Conservation (phyloP, 2,329 filamentous ascomycete species). For the Fusarium compactum region DNA sequence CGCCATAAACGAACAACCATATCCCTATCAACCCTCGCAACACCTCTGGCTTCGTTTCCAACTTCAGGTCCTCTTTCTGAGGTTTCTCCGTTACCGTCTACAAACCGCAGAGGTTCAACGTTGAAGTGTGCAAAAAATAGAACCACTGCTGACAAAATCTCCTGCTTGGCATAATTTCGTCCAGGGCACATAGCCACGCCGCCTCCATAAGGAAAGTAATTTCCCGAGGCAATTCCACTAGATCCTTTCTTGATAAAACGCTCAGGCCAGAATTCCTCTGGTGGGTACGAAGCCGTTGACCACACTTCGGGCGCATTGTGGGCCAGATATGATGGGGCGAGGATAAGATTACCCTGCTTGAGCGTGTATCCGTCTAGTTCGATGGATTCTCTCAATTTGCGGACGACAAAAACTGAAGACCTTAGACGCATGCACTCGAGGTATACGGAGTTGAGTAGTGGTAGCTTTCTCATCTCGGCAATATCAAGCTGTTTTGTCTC, state of each 20-base stretch:
- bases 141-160: constrained; percentile 41
- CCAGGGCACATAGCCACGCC: constrained; percentile 46
- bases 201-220: constrained; percentile 46
- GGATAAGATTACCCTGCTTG: constrained; percentile 39
- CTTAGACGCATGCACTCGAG: constrained; percentile 40
- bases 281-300: constrained; percentile 22
- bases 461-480: constrained; percentile 28
- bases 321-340: constrained; percentile 41
- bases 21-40: constrained; percentile 41
- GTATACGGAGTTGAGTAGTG: constrained; percentile 40
- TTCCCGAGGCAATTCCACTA: constrained; percentile 27
- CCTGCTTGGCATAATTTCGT: constrained; percentile 45
- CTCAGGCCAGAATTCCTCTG: constrained; percentile 43
- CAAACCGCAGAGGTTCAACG: constrained; percentile 32
- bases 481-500: constrained; percentile 25
- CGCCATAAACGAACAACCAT: constrained; percentile 35
- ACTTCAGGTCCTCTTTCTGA: constrained; percentile 41
- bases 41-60: constrained; percentile 41
- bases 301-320: constrained; percentile 39
- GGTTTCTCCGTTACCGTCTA: constrained; percentile 18
- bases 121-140: constrained; percentile 39
- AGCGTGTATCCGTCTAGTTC: constrained; percentile 41
- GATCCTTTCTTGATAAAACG: constrained; percentile 36
- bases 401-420: constrained; percentile 41
- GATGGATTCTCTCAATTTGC: constrained; percentile 39